Percentiles rank a stretch among this genome's conserved stretches.
phyloP scores from a whole-genome alignment of 1,284 basidiomycete genomes.

The Moesziomyces sp. region DNA sequence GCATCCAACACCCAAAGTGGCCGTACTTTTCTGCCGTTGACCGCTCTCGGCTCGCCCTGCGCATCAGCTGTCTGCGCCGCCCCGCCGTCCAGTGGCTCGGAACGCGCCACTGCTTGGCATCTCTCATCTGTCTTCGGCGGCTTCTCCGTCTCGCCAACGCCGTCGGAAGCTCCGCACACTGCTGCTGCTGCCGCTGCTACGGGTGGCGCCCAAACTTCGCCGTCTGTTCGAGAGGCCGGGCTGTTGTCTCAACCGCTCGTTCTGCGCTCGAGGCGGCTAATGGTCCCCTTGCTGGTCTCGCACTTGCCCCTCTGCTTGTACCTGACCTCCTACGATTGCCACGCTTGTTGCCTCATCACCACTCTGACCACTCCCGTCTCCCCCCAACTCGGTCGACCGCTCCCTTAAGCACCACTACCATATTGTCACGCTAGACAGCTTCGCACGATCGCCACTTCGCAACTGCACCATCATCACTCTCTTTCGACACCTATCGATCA shows the following conservation, averaged over 20 bases:
- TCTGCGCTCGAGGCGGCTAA: no score
- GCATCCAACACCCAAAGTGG: no score
- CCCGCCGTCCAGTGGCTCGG: neutral
- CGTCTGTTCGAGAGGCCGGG: neutral
- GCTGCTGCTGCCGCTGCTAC: no score
- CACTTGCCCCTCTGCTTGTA: no score
- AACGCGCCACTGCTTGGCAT: neutral
- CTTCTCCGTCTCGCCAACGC: neutral
- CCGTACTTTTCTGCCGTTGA: no score
- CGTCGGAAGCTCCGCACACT: neutral
- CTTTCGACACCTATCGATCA: neutral
- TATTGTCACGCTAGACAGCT: neutral
- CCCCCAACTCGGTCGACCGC: neutral
- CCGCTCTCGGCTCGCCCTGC: neutral
- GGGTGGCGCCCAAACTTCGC: neutral
- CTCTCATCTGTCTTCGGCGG: neutral
- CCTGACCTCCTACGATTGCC: no score
- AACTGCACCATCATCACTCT: neutral
- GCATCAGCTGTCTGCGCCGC: neutral
- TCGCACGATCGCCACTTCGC: neutral
- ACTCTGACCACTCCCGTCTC: neutral
- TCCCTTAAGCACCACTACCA: neutral
- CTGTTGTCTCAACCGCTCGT: neutral
- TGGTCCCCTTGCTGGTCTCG: no score
- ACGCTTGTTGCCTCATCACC: neutral